Percentiles rank a stretch among this genome's conserved stretches.
Conservation (phyloP, 768 basidiomycete species). For the Tephrocybe sp. region DNA sequence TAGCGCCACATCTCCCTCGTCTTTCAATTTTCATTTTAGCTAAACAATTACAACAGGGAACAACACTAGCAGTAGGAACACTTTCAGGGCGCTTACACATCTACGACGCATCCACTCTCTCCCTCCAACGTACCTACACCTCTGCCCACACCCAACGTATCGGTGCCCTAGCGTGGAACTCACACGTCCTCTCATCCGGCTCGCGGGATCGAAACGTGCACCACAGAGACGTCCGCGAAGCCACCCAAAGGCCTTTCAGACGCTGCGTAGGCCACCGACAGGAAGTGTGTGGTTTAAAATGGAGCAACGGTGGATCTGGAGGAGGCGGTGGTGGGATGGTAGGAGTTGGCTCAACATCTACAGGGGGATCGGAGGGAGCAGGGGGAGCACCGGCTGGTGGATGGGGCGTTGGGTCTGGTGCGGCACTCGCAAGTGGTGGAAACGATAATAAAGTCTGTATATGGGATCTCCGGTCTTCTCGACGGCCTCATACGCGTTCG, state of each 20-base stretch:
- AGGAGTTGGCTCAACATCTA: not conserved
- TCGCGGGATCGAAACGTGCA: constrained; percentile 88
- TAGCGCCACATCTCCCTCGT: not conserved
- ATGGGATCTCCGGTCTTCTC: constrained; percentile 78
- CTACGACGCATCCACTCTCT: constrained; percentile 82
- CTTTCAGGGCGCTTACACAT: constrained; percentile 87
- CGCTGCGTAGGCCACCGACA: constrained; percentile 77
- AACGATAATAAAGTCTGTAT: constrained; percentile 99
- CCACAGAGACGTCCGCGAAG: constrained; percentile 88
- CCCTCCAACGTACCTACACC: constrained; percentile 76
- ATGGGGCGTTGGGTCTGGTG: constrained; percentile 26
- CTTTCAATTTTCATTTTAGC: not conserved
- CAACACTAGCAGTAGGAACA: constrained; percentile 90
- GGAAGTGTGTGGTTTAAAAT: constrained; percentile 94
- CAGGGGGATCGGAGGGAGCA: not conserved
- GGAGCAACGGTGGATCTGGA: constrained; percentile 55
- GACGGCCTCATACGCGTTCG: constrained; percentile 18
- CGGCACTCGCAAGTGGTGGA: constrained; percentile 85
- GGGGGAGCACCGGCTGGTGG: not conserved
- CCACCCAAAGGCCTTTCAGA: constrained; percentile 61
- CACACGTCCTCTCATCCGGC: constrained; percentile 82
- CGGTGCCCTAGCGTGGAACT: constrained; percentile 93
- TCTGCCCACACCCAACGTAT: constrained; percentile 87
- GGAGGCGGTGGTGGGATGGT: not conserved
- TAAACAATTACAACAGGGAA: constrained; percentile 46